Base-by-base conservation (phyloP, 140 eudicot genomes). In the Bidens hawaiensis region DNA sequence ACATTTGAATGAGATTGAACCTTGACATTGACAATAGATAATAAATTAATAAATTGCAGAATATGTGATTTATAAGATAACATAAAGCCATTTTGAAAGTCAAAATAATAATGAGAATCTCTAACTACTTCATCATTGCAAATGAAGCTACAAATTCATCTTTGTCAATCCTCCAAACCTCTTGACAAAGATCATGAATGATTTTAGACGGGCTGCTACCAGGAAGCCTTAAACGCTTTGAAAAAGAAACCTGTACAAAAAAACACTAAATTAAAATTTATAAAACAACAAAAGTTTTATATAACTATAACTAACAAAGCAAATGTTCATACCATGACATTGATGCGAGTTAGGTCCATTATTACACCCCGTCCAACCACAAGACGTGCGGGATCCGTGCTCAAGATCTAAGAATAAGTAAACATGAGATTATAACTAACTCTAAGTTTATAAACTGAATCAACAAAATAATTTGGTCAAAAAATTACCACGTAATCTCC, bases 401-500 rank as follows among this genome's bases (percentile, higher is more conserved):
- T 85, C 72, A 94, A 68, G 68, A 85, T 78, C 99, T 94, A 78
- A 68, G 52, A 68, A 68, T 18, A 67, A 51, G 70, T 52, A 21
- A 73, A 25, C 19, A 46, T 53, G 50, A 69, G 22, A 47, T 11
- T 33, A n/a, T n/a, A n/a, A 24, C 43, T 16, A 25, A 28, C 25
- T 33, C 21, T 65, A 11, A 36, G 4, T 48, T 38, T 5, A 46
- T 57, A 18, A 49, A 46, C 23, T 60, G 5, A 59, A 59, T 46
- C 56, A 54, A 65, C 60, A 30, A 54, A 23, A 25, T 6, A 33
- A 23, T 24, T 65, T 11, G 17, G 11, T 52, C 14, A 62, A 36
- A 47, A n/a, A n/a, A n/a, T n/a, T 83, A 93, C 99, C 99, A 94
- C 99, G 68, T 86, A 86, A 68, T 94, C 99, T 33, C 99, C 95